Conservation (phyloP, 441 rosid species). For the Croton setiger region DNA sequence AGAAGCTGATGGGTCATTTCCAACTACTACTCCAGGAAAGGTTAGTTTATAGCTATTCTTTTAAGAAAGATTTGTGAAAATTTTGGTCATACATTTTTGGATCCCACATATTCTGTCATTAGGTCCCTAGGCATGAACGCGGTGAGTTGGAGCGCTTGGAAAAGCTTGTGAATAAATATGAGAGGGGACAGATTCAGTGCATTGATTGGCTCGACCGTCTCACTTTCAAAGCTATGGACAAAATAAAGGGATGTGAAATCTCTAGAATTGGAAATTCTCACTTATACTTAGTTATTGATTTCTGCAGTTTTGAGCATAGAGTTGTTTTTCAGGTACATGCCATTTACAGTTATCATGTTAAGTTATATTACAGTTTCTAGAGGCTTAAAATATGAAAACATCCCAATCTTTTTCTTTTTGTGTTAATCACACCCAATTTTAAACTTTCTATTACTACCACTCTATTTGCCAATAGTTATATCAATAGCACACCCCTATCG, state of each 20-base stretch:
- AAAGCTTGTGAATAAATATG: slow-evolving; percentile 90
- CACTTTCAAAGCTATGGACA: slow-evolving; percentile 79
- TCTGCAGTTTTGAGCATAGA: slow-evolving; percentile 91
- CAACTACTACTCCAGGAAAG: slow-evolving; percentile 94
- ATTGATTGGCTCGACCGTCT: slow-evolving; percentile 94
- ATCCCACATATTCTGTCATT: not conserved
- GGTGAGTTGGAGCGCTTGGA: slow-evolving; percentile 95
- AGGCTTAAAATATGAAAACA: too few species aligned
- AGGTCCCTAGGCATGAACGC: slow-evolving; percentile 93
- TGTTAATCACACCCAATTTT: too few species aligned
- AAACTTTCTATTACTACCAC: too few species aligned
- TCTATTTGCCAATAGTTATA: too few species aligned
- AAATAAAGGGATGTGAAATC: slow-evolving; percentile 76
- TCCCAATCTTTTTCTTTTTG: too few species aligned
- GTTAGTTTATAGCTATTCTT: slow-evolving; percentile 36
- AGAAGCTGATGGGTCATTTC: slow-evolving; percentile 92
- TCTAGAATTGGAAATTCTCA: slow-evolving; percentile 66
- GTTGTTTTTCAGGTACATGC: slow-evolving; percentile 92
- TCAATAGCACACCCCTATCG: too few species aligned
- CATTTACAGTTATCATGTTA: not conserved
- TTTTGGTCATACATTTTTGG: slow-evolving; percentile 7
- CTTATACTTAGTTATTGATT: slow-evolving; percentile 80
- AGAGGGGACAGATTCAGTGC: slow-evolving; percentile 83
- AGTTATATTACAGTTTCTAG: slow-evolving; percentile 2
- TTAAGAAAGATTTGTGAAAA: slow-evolving; percentile 3